phyloP scores from a whole-genome alignment of 805 yeast species.

The Teunomyces tritomae region DNA sequence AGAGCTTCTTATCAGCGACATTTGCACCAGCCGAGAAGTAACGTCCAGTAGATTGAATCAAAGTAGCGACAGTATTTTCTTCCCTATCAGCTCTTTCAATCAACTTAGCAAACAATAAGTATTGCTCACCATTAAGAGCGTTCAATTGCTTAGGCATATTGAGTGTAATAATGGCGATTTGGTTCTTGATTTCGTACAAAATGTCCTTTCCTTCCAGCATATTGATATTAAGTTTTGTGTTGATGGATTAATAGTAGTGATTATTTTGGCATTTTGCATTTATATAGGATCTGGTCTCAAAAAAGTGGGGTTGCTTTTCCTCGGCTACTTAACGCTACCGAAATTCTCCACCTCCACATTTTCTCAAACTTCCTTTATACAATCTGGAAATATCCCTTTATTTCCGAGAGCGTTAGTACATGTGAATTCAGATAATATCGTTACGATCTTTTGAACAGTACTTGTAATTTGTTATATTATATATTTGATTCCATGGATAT shows the following conservation, averaged over 20 bases:
- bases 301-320: conserved; percentile 9
- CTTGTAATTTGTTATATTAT: too few species aligned
- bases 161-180: conserved; percentile 60
- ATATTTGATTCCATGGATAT: too few species aligned
- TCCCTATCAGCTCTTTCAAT: conserved; percentile 63
- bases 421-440: not conserved
- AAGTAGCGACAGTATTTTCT: conserved; percentile 59
- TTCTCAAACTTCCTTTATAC: not conserved
- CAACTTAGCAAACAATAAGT: conserved; percentile 54
- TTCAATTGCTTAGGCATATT: conserved; percentile 61
- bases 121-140: conserved; percentile 66
- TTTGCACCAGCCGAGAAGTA: conserved; percentile 88
- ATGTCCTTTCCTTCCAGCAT: conserved; percentile 24
- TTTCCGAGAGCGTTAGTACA: not conserved
- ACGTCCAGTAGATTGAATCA: conserved; percentile 68
- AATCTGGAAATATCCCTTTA: not conserved
- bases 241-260: too few species aligned
- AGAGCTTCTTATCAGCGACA: conserved; percentile 41
- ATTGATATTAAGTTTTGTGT: not conserved
- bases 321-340: not conserved
- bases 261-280: not conserved
- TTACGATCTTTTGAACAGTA: too few species aligned
- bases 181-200: conserved; percentile 43
- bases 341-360: not conserved
- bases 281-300: not conserved